These are phyloP conservation scores for Carpinus viminea DNA, from an alignment of 306 rosid species.

Conservation along the genomic window DNA sequence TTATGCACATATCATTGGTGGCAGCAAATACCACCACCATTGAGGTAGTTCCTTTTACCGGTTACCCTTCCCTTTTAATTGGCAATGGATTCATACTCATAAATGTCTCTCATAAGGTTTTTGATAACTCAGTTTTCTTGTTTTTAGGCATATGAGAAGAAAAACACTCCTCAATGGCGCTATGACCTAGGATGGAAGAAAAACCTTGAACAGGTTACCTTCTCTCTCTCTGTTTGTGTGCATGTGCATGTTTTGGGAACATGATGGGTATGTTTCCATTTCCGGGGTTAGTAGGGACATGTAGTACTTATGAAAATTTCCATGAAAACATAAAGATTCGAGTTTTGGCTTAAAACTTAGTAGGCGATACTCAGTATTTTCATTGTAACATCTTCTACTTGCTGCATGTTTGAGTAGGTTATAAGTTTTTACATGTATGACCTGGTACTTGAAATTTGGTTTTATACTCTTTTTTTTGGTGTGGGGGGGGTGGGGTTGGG, in stretches of 20 bases:
- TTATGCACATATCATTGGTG: slow-evolving; percentile 64
- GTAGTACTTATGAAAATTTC: not conserved
- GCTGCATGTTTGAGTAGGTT: not conserved
- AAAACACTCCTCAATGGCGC: slow-evolving; percentile 48
- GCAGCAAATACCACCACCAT: slow-evolving; percentile 69
- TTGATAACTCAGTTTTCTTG: slow-evolving; percentile 9
- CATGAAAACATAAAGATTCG: not conserved
- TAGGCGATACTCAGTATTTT: not conserved
- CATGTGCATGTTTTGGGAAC: not conserved
- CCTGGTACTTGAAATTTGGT: not conserved
- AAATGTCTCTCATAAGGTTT: slow-evolving; percentile 14
- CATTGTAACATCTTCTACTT: not conserved
- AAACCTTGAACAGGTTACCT: slow-evolving; percentile 66
- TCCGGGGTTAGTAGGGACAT: not conserved
- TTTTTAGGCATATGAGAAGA: slow-evolving; percentile 69
- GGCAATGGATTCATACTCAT: slow-evolving; percentile 14
- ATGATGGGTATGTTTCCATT: slow-evolving; percentile 2
- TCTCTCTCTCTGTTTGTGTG: slow-evolving; percentile 9
- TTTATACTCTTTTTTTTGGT: not conserved
- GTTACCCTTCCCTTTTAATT: not conserved
- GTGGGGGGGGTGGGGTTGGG: too few species aligned
- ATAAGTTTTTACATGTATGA: not conserved
- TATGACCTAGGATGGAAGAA: slow-evolving; percentile 67
- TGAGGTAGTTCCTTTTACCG: slow-evolving; percentile 49
- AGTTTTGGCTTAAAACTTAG: not conserved